Percentiles rank a stretch among this genome's conserved stretches.
phyloP scores from a whole-genome alignment of 177 flowering plant genomes.

The Vitis hybrid region DNA sequence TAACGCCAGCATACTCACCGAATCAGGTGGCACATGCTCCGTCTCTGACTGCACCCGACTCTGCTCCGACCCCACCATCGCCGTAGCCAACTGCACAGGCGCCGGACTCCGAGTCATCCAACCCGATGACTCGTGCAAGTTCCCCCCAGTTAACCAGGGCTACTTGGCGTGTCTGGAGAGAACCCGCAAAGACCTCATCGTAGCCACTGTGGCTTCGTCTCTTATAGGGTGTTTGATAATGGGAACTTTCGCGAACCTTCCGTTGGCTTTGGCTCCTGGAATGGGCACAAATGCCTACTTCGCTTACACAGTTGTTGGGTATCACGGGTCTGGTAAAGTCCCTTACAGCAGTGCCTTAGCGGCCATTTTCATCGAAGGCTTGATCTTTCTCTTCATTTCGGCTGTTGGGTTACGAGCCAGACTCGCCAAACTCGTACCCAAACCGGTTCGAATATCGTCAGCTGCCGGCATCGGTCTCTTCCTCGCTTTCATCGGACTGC shows the following conservation, averaged over 20 bases:
- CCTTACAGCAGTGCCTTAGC: constrained; percentile 65
- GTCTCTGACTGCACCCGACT: constrained; percentile 70
- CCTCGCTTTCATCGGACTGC: constrained; percentile 89
- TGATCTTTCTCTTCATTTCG: constrained; percentile 70
- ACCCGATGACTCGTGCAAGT: constrained; percentile 71
- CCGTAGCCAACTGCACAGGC: constrained; percentile 41
- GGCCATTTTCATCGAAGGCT: constrained; percentile 82
- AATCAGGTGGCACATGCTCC: constrained; percentile 88
- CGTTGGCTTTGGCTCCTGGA: constrained; percentile 84
- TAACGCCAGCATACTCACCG: constrained; percentile 86
- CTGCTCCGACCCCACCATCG: constrained; percentile 45
- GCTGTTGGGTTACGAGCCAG: constrained; percentile 73
- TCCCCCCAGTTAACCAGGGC: constrained; percentile 80
- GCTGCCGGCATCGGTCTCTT: constrained; percentile 92
- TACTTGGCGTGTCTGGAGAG: constrained; percentile 62
- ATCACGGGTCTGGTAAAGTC: constrained; percentile 82
- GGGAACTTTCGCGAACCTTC: constrained; percentile 84
- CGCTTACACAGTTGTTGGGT: constrained; percentile 91
- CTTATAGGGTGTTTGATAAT: constrained; percentile 77
- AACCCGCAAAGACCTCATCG: constrained; percentile 67
- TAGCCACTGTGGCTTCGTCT: constrained; percentile 81
- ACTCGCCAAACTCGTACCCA: constrained; percentile 76
- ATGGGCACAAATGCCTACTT: constrained; percentile 96
- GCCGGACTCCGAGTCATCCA: constrained; percentile 28
- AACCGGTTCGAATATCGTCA: constrained; percentile 80